A percentile compares a stretch with the other conserved stretches of the same genome.
phyloP scores from a whole-genome alignment of 352 stramenopile species.

The Elongisporangium prolatum region DNA sequence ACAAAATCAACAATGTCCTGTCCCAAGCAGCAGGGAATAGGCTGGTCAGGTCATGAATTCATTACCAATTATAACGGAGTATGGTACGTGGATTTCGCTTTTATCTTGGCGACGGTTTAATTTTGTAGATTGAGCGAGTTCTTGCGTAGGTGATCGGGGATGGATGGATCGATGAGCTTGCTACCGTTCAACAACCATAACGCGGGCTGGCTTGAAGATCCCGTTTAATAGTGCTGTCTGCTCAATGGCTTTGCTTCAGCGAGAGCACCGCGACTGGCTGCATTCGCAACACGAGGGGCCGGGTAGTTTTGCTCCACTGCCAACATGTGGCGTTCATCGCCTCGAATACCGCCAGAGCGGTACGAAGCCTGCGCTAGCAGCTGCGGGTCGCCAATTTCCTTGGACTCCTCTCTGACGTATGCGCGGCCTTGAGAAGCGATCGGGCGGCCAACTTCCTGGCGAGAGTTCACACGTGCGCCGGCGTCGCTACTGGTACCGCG shows the following conservation, averaged over 20 bases:
- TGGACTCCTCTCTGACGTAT: constrained; percentile 64
- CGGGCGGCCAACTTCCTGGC: constrained; percentile 40
- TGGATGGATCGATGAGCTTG: not conserved
- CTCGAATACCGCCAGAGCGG: constrained; percentile 42
- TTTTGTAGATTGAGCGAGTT: constrained; percentile 15
- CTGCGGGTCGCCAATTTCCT: constrained; percentile 46
- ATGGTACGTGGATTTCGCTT: too few species aligned
- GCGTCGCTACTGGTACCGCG: constrained; percentile 52
- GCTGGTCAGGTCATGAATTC: too few species aligned
- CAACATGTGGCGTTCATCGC: constrained; percentile 32
- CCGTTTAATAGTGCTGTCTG: constrained; percentile 69
- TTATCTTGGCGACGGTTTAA: constrained; percentile 22
- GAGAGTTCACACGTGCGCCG: constrained; percentile 48
- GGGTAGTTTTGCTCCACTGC: constrained; percentile 47
- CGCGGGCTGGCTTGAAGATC: constrained; percentile 2
- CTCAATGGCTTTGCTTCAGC: constrained; percentile 67
- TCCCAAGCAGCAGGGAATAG: too few species aligned
- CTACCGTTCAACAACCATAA: constrained; percentile 1
- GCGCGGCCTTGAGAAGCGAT: constrained; percentile 54
- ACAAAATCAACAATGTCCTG: too few species aligned
- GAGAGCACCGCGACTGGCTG: constrained; percentile 46
- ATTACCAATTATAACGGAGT: too few species aligned
- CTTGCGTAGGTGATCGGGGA: not conserved
- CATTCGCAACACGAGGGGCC: constrained; percentile 56
- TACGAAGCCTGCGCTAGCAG: constrained; percentile 42